Percentiles rank a stretch among this genome's conserved stretches.
Evolutionary conservation across 805 yeast species (phyloP).

Genomic region (Lipomyces chichibuensis): DNA sequence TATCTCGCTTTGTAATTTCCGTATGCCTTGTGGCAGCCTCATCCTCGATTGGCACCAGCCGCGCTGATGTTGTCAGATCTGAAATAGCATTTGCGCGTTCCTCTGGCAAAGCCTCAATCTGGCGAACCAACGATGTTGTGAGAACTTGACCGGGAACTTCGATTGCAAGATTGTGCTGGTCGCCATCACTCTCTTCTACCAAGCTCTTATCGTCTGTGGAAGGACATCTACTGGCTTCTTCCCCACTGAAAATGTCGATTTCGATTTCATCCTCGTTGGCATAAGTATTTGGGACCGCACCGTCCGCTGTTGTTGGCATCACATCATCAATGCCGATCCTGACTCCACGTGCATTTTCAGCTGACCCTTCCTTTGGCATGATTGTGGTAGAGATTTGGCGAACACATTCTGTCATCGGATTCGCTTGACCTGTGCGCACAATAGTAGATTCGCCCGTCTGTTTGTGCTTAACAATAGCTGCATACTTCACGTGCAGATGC

Average conservation of each 20-base stretch:
- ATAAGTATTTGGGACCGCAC: background rate
- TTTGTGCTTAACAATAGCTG: constrained; percentile 57
- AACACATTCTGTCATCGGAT: background rate
- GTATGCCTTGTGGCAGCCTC: background rate
- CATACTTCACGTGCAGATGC: constrained; percentile 78
- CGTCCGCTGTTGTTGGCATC: background rate
- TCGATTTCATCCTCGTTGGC: constrained; percentile 5
- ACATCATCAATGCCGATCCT: constrained; percentile 1
- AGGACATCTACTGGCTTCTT: background rate
- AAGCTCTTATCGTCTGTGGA: background rate
- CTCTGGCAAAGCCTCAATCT: background rate
- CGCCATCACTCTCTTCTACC: background rate
- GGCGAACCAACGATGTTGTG: background rate
- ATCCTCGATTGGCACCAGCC: background rate
- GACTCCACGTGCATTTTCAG: constrained; percentile 4
- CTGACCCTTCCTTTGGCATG: background rate
- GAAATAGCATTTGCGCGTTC: background rate
- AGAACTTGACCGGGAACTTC: background rate
- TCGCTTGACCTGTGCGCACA: background rate
- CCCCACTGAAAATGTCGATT: background rate
- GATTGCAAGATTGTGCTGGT: background rate
- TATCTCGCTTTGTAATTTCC: background rate
- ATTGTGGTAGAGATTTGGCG: background rate
- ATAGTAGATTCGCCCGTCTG: constrained; percentile 4
- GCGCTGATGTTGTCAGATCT: background rate